These are phyloP conservation scores for Cornus suecica DNA, from an alignment of 148 eudicot species.

Conservation along the genomic window DNA sequence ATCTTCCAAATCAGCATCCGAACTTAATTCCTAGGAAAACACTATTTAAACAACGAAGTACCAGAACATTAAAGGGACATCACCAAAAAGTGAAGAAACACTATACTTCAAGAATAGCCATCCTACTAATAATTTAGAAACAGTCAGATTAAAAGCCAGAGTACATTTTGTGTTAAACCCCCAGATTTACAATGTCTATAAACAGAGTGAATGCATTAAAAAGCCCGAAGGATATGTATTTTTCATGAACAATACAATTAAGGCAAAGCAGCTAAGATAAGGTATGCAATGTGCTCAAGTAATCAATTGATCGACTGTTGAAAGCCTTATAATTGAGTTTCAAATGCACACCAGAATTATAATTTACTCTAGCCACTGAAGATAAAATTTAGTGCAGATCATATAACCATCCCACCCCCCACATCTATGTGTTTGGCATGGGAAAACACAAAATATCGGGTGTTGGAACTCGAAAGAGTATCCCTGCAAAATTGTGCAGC, in stretches of 20 bases:
- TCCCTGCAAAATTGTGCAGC: neutral
- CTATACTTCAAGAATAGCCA: neutral
- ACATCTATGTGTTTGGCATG: too few relatives aligned
- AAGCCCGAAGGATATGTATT: neutral
- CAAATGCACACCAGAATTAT: neutral
- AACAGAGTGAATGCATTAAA: too few relatives aligned
- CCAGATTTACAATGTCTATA: neutral
- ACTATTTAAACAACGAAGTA: neutral
- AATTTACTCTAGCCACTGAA: neutral
- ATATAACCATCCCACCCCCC: neutral
- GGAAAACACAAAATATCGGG: neutral
- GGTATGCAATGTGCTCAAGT: neutral
- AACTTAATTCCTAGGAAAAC: neutral
- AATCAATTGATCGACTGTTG: neutral
- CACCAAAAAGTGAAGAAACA: neutral
- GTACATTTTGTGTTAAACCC: neutral
- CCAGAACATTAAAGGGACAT: neutral
- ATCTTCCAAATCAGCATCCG: neutral
- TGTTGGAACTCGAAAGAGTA: neutral
- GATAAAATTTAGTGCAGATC: neutral
- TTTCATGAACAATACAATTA: neutral
- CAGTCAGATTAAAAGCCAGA: neutral
- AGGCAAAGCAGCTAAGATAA: neutral
- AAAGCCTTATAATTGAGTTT: neutral
- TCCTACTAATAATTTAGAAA: neutral